phyloP scores from a whole-genome alignment of 2,329 filamentous ascomycete species.

The Epichloe sibirici region DNA sequence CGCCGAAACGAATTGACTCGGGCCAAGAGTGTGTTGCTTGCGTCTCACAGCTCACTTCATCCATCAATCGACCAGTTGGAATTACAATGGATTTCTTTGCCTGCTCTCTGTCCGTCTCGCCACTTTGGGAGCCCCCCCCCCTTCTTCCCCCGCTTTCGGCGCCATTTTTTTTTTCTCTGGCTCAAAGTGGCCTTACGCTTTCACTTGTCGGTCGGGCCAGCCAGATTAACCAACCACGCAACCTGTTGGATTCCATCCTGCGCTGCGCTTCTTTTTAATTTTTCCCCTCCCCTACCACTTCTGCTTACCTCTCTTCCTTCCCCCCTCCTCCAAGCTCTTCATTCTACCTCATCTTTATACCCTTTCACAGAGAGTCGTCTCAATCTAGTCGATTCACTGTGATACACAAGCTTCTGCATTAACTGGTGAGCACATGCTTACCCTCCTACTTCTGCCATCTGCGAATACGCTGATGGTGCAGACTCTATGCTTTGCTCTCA shows the following conservation, averaged over 20 bases:
- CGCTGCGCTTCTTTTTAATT: slow-evolving; percentile 6
- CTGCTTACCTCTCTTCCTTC: slow-evolving; percentile 9
- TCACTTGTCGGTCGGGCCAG: neutral
- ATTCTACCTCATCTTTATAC: neutral
- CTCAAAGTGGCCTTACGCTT: slow-evolving; percentile 12
- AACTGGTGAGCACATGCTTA: slow-evolving; percentile 1
- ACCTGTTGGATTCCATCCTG: slow-evolving; percentile 4
- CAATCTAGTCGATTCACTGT: slow-evolving; percentile 4
- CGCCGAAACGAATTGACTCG: neutral
- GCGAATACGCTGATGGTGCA: neutral
- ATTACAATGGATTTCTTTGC: too few species aligned
- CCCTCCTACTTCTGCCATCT: neutral
- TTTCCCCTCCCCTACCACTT: slow-evolving; percentile 12
- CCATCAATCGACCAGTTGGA: too few species aligned
- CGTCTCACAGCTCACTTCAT: too few species aligned
- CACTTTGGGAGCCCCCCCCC: too few species aligned
- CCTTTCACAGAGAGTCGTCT: slow-evolving; percentile 4
- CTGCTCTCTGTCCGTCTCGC: too few species aligned
- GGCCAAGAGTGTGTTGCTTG: too few species aligned
- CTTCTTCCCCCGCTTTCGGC: slow-evolving; percentile 22
- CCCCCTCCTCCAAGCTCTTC: slow-evolving; percentile 3
- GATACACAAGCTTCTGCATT: slow-evolving; percentile 7
- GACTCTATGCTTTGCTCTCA: slow-evolving; percentile 1
- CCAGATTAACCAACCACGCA: neutral
- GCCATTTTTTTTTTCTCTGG: slow-evolving; percentile 15